A percentile compares a stretch with the other conserved stretches of the same genome.
These are phyloP conservation scores for Dothiorella sarmentorum DNA, from an alignment of 2,329 filamentous ascomycete genomes.

Conservation along the genomic window DNA sequence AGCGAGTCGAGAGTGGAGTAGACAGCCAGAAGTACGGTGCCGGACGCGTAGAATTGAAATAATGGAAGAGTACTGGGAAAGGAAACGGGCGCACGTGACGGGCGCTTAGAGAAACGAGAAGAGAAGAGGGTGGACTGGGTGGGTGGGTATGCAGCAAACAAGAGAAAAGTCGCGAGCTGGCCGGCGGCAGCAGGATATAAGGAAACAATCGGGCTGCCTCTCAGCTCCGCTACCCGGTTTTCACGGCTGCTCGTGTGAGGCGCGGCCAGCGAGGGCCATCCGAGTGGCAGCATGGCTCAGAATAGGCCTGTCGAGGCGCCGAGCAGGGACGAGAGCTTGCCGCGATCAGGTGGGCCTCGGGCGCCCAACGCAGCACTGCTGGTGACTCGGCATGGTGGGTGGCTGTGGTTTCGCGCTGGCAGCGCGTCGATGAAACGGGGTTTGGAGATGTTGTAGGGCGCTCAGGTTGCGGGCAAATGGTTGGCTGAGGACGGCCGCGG, in stretches of 20 bases:
- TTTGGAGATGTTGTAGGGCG: background rate
- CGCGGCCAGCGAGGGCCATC: background rate
- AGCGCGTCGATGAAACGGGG: conserved; percentile 14
- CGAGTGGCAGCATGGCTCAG: conserved; percentile 7
- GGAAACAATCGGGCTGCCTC: background rate
- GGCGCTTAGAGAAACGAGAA: conserved; percentile 13
- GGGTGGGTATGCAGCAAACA: conserved; percentile 5
- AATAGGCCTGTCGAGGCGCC: conserved; percentile 8
- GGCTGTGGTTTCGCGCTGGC: conserved; percentile 15
- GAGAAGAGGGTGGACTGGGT: background rate
- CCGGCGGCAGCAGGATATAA: conserved; percentile 11
- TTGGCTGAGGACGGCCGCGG: conserved; percentile 6
- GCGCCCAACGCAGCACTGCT: conserved; percentile 3
- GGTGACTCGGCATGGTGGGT: background rate
- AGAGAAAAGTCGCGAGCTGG: conserved; percentile 4
- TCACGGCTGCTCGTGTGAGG: background rate
- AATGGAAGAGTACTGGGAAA: background rate
- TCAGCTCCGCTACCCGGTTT: conserved; percentile 2
- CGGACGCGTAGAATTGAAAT: conserved; percentile 11
- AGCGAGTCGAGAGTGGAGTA: background rate
- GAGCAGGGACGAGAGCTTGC: background rate
- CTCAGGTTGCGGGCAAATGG: background rate
- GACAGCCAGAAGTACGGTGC: background rate
- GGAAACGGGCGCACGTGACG: background rate
- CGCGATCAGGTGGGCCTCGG: conserved; percentile 6